A percentile compares a stretch with the other conserved stretches of the same genome.
Evolutionary conservation across 31 red algal genomes (phyloP).

Genomic region (Porphyra umbilicalis): DNA sequence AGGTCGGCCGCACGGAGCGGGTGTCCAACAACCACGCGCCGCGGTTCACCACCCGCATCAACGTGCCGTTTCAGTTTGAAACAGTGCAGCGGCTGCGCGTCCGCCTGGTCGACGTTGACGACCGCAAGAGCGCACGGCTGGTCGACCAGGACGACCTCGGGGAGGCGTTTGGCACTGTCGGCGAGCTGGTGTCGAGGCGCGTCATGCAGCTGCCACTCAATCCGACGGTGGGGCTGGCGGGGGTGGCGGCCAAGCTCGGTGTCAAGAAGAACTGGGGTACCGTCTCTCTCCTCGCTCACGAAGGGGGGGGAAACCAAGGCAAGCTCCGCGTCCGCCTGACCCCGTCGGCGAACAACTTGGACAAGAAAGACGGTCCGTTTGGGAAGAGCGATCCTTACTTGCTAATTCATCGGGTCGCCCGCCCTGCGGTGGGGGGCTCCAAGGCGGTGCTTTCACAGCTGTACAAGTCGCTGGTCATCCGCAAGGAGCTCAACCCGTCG

Average conservation of each 20-base stretch:
- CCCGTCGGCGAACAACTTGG: conserved; percentile 26
- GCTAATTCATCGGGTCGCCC: not conserved
- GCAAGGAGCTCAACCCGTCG: conserved; percentile 30
- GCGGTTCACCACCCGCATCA: conserved; percentile 15
- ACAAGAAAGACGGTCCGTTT: conserved; percentile 43
- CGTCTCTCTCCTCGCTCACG: conserved; percentile 45
- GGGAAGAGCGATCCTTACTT: conserved; percentile 62
- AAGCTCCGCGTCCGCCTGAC: conserved; percentile 26
- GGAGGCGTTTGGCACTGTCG: conserved; percentile 1
- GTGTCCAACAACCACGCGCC: conserved; percentile 16
- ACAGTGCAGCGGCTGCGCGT: conserved; percentile 18
- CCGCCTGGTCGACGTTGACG: conserved; percentile 21
- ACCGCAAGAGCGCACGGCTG: conserved; percentile 3
- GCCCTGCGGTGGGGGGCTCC: not conserved
- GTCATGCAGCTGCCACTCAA: conserved; percentile 1
- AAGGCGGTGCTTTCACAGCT: not conserved
- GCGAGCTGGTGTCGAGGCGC: conserved; percentile 11
- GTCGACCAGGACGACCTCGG: conserved; percentile 19
- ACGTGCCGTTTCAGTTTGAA: conserved; percentile 21
- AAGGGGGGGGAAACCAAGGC: conserved; percentile 16
- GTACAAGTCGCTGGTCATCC: conserved; percentile 19
- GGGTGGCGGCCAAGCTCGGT: not conserved
- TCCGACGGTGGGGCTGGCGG: not conserved
- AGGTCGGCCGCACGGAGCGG: conserved; percentile 22
- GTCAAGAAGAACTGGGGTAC: conserved; percentile 17